Evolutionary conservation across 768 basidiomycete genomes (phyloP).

Genomic region (Gymnopilus dilepis): DNA sequence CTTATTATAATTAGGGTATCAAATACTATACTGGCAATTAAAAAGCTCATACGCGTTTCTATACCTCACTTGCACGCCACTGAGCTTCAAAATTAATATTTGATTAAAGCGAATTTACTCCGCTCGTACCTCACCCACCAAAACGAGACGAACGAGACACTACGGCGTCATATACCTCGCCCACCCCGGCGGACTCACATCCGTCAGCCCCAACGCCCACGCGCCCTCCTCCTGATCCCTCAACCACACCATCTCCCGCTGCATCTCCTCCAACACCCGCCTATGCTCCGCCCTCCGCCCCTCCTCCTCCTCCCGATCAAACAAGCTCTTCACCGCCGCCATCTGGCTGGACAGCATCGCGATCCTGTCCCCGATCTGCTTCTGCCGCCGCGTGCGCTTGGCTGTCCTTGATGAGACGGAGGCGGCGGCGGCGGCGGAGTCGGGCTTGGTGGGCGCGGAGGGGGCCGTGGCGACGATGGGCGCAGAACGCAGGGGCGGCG

Average conservation of each 20-base stretch:
- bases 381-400: conserved; percentile 21
- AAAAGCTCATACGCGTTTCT: too few species aligned
- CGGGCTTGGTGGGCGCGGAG: background rate
- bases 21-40: too few species aligned
- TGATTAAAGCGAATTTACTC: too few species aligned
- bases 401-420: background rate
- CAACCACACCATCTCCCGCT: conserved; percentile 30
- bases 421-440: background rate
- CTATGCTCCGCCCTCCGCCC: background rate
- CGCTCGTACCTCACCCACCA: too few species aligned
- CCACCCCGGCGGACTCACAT: conserved; percentile 25
- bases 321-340: conserved; percentile 16
- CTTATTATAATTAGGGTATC: too few species aligned
- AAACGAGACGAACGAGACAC: background rate
- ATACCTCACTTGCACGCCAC: too few species aligned
- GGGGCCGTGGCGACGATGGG: background rate
- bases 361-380: conserved; percentile 18
- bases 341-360: conserved; percentile 26
- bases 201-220: conserved; percentile 29
- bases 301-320: conserved; percentile 10
- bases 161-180: conserved; percentile 26
- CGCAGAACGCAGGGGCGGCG: background rate
- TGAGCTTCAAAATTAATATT: too few species aligned
- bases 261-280: conserved; percentile 28
- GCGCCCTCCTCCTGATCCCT: conserved; percentile 24